phyloP scores from a whole-genome alignment of 441 rosid genomes.

The Adansonia madagascariensis region DNA sequence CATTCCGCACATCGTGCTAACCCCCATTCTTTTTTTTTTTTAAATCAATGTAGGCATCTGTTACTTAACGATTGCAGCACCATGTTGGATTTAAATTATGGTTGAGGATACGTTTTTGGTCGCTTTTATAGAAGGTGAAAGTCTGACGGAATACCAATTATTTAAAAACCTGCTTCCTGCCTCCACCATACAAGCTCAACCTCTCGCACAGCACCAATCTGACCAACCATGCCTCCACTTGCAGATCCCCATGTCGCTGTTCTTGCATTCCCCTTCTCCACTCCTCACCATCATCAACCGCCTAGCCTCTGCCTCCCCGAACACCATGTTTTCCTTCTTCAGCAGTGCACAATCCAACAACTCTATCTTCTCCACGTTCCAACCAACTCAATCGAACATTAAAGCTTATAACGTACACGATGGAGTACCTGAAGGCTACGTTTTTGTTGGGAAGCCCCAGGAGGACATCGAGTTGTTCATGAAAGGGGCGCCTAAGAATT shows the following conservation, averaged over 20 bases:
- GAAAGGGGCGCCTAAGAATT: slow-evolving; percentile 43
- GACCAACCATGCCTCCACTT: not conserved
- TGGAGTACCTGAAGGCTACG: slow-evolving; percentile 53
- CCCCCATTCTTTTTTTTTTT: not conserved
- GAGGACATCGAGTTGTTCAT: slow-evolving; percentile 66
- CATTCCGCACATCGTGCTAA: not conserved
- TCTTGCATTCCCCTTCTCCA: slow-evolving; percentile 60
- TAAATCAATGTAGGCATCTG: not conserved
- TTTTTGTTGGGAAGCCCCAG: slow-evolving; percentile 44
- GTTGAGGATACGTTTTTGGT: too few relatives aligned
- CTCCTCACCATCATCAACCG: slow-evolving; percentile 44
- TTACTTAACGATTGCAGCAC: not conserved
- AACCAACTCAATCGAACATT: slow-evolving; percentile 28
- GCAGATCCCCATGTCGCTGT: slow-evolving; percentile 42
- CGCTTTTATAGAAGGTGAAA: too few relatives aligned
- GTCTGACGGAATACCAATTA: not conserved
- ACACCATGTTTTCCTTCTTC: slow-evolving; percentile 54
- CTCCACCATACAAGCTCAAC: not conserved
- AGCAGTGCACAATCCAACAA: slow-evolving; percentile 40
- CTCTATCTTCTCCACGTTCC: slow-evolving; percentile 30
- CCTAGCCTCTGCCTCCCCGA: slow-evolving; percentile 47
- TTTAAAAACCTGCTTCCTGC: not conserved
- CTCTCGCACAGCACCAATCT: not conserved
- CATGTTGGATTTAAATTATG: not conserved
- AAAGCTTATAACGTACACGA: slow-evolving; percentile 41